Evolutionary conservation across 768 basidiomycete genomes (phyloP).

Genomic region (Podaxis sp.): DNA sequence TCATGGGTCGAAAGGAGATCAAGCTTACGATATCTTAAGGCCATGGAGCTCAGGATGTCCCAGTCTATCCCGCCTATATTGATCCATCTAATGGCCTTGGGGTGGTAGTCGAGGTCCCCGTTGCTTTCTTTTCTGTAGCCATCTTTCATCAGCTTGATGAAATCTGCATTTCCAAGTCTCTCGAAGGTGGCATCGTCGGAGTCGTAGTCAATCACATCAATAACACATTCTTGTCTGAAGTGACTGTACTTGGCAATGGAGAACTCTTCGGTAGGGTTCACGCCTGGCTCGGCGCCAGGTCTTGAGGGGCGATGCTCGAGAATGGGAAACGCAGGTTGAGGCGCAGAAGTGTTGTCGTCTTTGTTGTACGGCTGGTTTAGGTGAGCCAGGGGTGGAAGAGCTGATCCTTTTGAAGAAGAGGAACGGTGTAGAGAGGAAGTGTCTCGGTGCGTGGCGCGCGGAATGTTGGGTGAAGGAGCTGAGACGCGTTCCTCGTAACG

Average conservation of each 20-base stretch:
- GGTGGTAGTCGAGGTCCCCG: conserved; percentile 26
- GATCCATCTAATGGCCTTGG: conserved; percentile 48
- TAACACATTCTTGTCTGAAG: conserved; percentile 51
- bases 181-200: conserved; percentile 37
- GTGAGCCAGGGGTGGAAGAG: neutral
- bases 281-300: conserved; percentile 61
- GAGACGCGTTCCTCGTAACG: neutral
- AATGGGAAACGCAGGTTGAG: neutral
- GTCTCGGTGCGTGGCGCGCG: neutral
- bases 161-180: conserved; percentile 46
- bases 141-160: conserved; percentile 40
- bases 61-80: conserved; percentile 60
- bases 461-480: neutral
- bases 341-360: neutral
- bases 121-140: conserved; percentile 3
- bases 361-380: neutral
- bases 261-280: conserved; percentile 49
- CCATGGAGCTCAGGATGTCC: conserved; percentile 59
- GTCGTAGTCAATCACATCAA: conserved; percentile 60
- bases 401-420: neutral
- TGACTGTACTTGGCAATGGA: conserved; percentile 45
- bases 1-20: conserved; percentile 11
- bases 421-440: neutral
- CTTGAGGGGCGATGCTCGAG: neutral
- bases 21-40: conserved; percentile 49